Percentiles rank a stretch among this genome's conserved stretches.
These are phyloP conservation scores for Exophiala viscosa DNA, from an alignment of 2,329 filamentous ascomycete genomes.

Conservation along the genomic window DNA sequence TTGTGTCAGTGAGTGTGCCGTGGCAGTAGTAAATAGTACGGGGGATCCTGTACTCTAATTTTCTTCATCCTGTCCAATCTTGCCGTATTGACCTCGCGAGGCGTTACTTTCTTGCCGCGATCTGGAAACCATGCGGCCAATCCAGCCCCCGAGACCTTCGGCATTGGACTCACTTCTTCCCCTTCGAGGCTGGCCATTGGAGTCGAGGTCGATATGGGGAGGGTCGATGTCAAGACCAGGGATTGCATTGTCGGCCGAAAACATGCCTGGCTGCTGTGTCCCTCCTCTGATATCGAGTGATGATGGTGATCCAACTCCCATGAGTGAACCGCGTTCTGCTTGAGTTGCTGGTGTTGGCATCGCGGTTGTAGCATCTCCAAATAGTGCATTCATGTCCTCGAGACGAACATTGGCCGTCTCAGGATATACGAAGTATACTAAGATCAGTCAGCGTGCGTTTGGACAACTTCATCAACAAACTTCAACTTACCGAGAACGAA, in stretches of 20 bases:
- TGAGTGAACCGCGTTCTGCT: conserved; percentile 77
- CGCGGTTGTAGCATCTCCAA: conserved; percentile 85
- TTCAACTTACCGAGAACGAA: conserved; percentile 82
- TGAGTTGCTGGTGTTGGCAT: conserved; percentile 74
- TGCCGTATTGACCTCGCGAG: conserved; percentile 26
- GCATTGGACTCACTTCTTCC: conserved; percentile 30
- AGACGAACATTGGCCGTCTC: conserved; percentile 93
- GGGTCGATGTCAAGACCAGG: conserved; percentile 79
- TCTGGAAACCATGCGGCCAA: conserved; percentile 57
- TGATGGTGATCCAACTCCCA: conserved; percentile 75
- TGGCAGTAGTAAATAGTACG: not conserved
- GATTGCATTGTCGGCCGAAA: conserved; percentile 65
- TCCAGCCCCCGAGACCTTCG: conserved; percentile 66
- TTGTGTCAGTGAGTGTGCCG: not conserved
- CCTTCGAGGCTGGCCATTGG: conserved; percentile 49
- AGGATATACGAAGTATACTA: conserved; percentile 96
- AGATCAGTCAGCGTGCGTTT: conserved; percentile 16
- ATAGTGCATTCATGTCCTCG: conserved; percentile 93
- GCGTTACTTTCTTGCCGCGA: conserved; percentile 20
- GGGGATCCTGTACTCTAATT: not conserved
- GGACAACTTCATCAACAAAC: not conserved
- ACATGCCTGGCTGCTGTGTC: conserved; percentile 30
- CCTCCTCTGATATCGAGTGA: conserved; percentile 56
- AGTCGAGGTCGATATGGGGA: conserved; percentile 55
- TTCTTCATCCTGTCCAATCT: conserved; percentile 28